Percentiles rank a stretch among this genome's conserved stretches.
These are phyloP conservation scores for Zoysia pacifica DNA, from an alignment of 176 grass and related monocot species.

Conservation along the genomic window DNA sequence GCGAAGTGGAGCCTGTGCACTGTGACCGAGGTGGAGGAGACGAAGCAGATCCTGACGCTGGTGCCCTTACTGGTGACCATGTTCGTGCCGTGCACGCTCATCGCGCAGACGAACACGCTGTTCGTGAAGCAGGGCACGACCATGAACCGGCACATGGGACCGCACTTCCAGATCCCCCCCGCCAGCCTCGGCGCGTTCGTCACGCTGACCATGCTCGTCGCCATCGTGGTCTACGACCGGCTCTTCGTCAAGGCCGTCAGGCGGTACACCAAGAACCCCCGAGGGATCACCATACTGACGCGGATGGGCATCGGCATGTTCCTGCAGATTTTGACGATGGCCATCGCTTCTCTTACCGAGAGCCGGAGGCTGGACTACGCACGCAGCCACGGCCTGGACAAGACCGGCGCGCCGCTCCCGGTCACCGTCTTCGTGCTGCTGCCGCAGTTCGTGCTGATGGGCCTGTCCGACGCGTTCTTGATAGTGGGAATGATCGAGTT, in stretches of 20 bases:
- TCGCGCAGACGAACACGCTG: slow-evolving; percentile 69
- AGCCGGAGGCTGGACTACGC: slow-evolving; percentile 48
- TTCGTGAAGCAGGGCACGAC: slow-evolving; percentile 74
- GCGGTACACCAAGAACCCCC: slow-evolving; percentile 62
- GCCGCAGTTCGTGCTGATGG: slow-evolving; percentile 85
- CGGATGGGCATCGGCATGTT: slow-evolving; percentile 58
- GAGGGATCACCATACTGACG: slow-evolving; percentile 77
- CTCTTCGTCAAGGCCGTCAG: slow-evolving; percentile 48
- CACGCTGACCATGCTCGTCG: slow-evolving; percentile 68
- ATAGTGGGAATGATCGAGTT: slow-evolving; percentile 61
- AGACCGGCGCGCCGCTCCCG: slow-evolving; percentile 13
- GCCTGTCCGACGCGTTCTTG: slow-evolving; percentile 62
- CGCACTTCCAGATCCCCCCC: slow-evolving; percentile 57
- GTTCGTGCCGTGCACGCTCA: slow-evolving; percentile 71
- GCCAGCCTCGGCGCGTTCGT: slow-evolving; percentile 51
- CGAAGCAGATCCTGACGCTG: slow-evolving; percentile 67
- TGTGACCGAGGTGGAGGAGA: slow-evolving; percentile 67
- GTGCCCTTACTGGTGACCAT: slow-evolving; percentile 57
- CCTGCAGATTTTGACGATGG: slow-evolving; percentile 67
- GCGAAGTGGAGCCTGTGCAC: slow-evolving; percentile 53
- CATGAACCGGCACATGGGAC: slow-evolving; percentile 58
- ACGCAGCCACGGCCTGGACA: slow-evolving; percentile 36
- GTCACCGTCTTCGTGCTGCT: slow-evolving; percentile 66
- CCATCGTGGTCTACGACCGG: slow-evolving; percentile 63
- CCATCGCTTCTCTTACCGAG: slow-evolving; percentile 40